Conservation (phyloP, 1,139 yeast species). For the Nakaseomyces kungkrabaensis region DNA sequence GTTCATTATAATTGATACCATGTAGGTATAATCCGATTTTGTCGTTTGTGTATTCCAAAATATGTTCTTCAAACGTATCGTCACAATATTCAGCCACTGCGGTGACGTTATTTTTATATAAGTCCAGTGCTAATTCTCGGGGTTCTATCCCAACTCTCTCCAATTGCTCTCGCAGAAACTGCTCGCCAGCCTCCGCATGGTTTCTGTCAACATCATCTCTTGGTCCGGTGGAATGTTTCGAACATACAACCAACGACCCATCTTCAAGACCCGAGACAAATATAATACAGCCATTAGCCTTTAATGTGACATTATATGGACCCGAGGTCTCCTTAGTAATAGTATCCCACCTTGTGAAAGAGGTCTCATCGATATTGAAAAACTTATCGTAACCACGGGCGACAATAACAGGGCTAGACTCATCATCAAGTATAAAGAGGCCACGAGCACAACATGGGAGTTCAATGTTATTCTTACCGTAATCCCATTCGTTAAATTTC, state of each 20-base stretch:
- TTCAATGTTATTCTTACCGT: constrained; percentile 42
- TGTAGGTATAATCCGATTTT: constrained; percentile 78
- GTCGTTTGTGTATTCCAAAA: constrained; percentile 58
- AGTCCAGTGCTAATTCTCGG: constrained; percentile 44
- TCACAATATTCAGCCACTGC: constrained; percentile 93
- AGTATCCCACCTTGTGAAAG: constrained; percentile 40
- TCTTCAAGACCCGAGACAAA: constrained; percentile 67
- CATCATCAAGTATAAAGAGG: constrained; percentile 49
- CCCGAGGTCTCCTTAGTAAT: constrained; percentile 47
- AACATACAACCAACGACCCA: constrained; percentile 71
- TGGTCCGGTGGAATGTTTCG: constrained; percentile 80
- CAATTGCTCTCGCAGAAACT: constrained; percentile 48
- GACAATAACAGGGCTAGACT: constrained; percentile 36
- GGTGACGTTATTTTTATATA: constrained; percentile 50
- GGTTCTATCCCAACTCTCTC: constrained; percentile 32
- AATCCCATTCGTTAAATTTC: constrained; percentile 90
- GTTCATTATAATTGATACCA: constrained; percentile 68
- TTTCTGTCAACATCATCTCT: constrained; percentile 46
- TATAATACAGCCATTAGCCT: constrained; percentile 91
- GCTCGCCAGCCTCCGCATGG: constrained; percentile 70
- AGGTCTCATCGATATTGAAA: constrained; percentile 67
- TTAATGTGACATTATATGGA: constrained; percentile 71
- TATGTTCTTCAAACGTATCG: constrained; percentile 90
- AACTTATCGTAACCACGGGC: constrained; percentile 93
- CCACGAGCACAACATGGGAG: constrained; percentile 81